A percentile compares a stretch with the other conserved stretches of the same genome.
Conservation (phyloP, 2,329 filamentous ascomycete genomes). For the Pochonia chlamydosporia region DNA sequence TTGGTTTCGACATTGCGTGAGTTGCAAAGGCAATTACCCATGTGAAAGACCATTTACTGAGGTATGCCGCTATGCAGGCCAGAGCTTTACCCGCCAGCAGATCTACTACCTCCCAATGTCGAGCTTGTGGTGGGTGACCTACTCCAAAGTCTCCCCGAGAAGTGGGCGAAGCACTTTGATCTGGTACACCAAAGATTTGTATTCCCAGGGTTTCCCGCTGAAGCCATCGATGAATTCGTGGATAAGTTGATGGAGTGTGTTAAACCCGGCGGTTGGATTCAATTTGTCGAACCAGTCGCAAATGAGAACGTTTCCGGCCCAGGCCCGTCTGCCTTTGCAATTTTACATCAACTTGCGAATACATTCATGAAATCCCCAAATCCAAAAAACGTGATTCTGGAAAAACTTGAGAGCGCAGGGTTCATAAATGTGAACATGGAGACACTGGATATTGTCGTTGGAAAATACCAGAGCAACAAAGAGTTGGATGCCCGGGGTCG, state of each 20-base stretch:
- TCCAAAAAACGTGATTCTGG: background rate
- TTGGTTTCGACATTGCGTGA: slow-evolving; percentile 9
- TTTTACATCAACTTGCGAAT: slow-evolving; percentile 4
- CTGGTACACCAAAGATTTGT: slow-evolving; percentile 12
- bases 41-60: background rate
- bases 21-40: no score
- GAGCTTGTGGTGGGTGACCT: slow-evolving; percentile 1
- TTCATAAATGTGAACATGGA: slow-evolving; percentile 3
- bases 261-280: slow-evolving; percentile 12
- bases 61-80: no score
- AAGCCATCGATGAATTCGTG: background rate
- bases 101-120: slow-evolving; percentile 3
- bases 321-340: slow-evolving; percentile 2
- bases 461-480: slow-evolving; percentile 5
- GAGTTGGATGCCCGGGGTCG: slow-evolving; percentile 6
- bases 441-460: slow-evolving; percentile 6
- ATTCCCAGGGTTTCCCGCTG: slow-evolving; percentile 4
- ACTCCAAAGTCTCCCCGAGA: background rate
- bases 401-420: background rate
- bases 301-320: slow-evolving; percentile 7
- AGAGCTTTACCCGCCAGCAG: background rate
- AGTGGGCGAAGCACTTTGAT: slow-evolving; percentile 8
- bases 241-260: slow-evolving; percentile 6
- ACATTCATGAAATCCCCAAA: slow-evolving; percentile 5
- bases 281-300: slow-evolving; percentile 9